A percentile compares a stretch with the other conserved stretches of the same genome.
These are phyloP conservation scores for Pseudoscleropodium purum DNA, from an alignment of 225 moss, liverwort and hornwort genomes.

Conservation along the genomic window DNA sequence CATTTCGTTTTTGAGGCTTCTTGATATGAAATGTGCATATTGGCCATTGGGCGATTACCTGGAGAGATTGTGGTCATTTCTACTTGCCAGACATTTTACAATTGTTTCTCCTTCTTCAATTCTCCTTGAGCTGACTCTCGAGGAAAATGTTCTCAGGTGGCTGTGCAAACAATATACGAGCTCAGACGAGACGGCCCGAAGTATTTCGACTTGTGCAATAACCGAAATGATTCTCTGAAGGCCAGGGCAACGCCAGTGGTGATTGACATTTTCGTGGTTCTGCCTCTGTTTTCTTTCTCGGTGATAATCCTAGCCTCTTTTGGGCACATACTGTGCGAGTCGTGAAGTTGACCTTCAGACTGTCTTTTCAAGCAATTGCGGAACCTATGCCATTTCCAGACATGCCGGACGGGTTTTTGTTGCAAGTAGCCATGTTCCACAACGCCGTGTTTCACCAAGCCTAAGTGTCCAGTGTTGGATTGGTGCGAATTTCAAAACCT, in stretches of 20 bases:
- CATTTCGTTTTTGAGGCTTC: not conserved
- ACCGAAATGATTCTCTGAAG: not conserved
- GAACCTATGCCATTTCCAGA: not conserved
- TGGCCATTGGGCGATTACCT: not conserved
- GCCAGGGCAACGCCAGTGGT: not conserved
- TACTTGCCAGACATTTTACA: not conserved
- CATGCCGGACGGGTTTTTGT: not conserved
- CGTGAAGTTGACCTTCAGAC: not conserved
- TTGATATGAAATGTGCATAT: not conserved
- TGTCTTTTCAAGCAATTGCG: not conserved
- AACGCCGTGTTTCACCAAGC: not conserved
- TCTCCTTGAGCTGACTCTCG: not conserved
- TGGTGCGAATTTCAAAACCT: not conserved
- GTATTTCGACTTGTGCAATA: not conserved
- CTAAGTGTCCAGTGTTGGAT: not conserved
- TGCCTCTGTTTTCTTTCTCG: not conserved
- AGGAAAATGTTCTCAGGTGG: not conserved
- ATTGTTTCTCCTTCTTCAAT: not conserved
- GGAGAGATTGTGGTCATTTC: not conserved
- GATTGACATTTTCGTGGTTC: not conserved
- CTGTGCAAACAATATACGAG: not conserved
- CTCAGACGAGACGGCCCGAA: not conserved
- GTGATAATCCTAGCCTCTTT: not conserved
- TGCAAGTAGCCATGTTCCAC: not conserved
- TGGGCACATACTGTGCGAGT: not conserved